Percentiles rank a stretch among this genome's conserved stretches.
phyloP scores from a whole-genome alignment of 352 stramenopile genomes.

The Phytopythium chamaehyphon region DNA sequence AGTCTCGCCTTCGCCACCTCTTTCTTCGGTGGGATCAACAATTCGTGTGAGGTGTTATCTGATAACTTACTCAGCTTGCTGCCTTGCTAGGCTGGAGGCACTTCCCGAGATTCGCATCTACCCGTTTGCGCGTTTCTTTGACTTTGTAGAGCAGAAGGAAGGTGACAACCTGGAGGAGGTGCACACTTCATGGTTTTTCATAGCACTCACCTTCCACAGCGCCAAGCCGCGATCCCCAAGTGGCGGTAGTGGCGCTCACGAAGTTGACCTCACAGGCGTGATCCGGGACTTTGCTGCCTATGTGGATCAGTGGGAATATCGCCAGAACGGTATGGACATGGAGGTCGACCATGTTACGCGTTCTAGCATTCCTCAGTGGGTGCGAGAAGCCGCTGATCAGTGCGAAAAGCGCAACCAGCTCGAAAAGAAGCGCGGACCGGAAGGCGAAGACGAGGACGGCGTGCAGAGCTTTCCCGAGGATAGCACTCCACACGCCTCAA shows the following conservation, averaged over 20 bases:
- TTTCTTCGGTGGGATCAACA: conserved; percentile 55
- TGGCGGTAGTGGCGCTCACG: conserved; percentile 11
- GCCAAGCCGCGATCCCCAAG: conserved; percentile 16
- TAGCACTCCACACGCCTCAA: conserved; percentile 22
- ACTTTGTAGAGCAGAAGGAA: conserved; percentile 28
- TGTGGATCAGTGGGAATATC: conserved; percentile 73
- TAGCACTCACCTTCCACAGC: conserved; percentile 62
- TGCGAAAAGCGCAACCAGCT: conserved; percentile 20
- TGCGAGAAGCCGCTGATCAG: conserved; percentile 38
- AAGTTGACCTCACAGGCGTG: conserved; percentile 64
- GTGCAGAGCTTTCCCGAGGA: conserved; percentile 24
- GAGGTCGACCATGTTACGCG: conserved; percentile 68
- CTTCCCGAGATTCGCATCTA: conserved; percentile 55
- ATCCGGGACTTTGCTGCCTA: conserved; percentile 77
- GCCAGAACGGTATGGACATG: conserved; percentile 78
- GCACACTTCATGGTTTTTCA: conserved; percentile 71
- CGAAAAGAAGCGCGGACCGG: conserved; percentile 15
- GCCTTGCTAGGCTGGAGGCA: conserved; percentile 42
- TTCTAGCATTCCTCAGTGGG: conserved; percentile 55
- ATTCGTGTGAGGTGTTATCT: background rate
- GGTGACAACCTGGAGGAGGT: conserved; percentile 11
- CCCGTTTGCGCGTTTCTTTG: conserved; percentile 81
- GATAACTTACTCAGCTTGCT: background rate
- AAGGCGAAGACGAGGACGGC: conserved; percentile 4
- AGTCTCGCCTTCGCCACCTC: conserved; percentile 78